A percentile compares a stretch with the other conserved stretches of the same genome.
Evolutionary conservation across 345 rosid genomes (phyloP).

Genomic region (Sonneratia caseolaris): DNA sequence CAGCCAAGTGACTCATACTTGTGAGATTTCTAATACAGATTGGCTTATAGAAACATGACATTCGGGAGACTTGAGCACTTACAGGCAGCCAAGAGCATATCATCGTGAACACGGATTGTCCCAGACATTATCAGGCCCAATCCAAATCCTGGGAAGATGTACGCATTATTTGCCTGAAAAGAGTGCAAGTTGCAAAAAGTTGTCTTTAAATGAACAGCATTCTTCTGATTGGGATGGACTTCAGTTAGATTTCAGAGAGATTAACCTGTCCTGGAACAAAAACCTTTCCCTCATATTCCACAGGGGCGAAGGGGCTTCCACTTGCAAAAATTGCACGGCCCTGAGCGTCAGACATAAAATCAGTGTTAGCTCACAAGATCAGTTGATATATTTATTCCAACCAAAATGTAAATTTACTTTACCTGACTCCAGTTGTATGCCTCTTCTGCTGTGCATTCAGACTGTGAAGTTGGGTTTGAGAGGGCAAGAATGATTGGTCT

Average conservation of each 20-base stretch:
- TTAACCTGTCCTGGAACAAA: conserved; percentile 76
- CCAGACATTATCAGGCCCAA: conserved; percentile 94
- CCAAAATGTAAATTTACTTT: background rate
- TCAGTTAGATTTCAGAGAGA: background rate
- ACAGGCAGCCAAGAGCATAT: conserved; percentile 92
- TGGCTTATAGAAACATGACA: background rate
- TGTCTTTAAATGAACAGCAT: background rate
- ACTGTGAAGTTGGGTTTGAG: conserved; percentile 95
- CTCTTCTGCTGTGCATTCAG: conserved; percentile 95
- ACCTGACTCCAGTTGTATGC: conserved; percentile 86
- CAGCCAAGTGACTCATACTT: background rate
- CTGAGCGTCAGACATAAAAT: conserved; percentile 18
- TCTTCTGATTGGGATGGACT: background rate
- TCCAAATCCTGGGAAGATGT: conserved; percentile 94
- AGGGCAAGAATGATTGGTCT: conserved; percentile 84
- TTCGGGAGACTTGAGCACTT: conserved; percentile 15
- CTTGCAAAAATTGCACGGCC: conserved; percentile 91
- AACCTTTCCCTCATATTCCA: conserved; percentile 55
- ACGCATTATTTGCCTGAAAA: conserved; percentile 80
- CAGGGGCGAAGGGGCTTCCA: conserved; percentile 85
- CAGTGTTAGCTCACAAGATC: background rate
- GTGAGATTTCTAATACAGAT: background rate
- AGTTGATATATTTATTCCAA: too few relatives aligned
- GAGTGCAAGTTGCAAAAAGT: background rate
- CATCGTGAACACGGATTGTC: conserved; percentile 85